Evolutionary conservation across 345 rosid species (phyloP), one percentile per base, ranked within the genome.

Genomic region (Eutrema heterophyllum): DNA sequence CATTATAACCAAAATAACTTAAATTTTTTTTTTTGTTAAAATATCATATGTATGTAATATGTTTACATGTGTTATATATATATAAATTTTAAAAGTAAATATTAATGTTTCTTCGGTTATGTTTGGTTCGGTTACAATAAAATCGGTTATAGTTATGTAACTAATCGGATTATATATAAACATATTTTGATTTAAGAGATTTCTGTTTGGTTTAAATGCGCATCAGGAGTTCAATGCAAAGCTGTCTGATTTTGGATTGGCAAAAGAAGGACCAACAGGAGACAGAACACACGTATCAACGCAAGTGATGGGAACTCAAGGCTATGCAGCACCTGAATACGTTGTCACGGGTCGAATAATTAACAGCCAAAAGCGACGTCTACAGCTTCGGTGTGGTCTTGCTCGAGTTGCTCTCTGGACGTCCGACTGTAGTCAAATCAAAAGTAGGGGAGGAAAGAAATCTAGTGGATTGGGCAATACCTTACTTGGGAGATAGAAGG

Each of bases 251-350:
- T 93, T 93, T 76, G 98, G 98, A 43, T 76, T 93, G 84, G 98
- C 98, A 6, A 93, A 87, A 84, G 92, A 87, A 44, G 98, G 98
- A 53, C 98, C 97, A 49, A 93, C 90, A 36, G 98, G 98, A 49
- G 98, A 90, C 57, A 81, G 82, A 82, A 90, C 98, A 75, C 98
- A 93, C 56, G 97, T 93, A 56, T 88, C 98, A 40, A 93, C 98
- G 39, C 93, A 86, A 75, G 91, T 93, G 56, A 84, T 93, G 89
- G 98, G 98, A 67, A 90, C 98, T 60, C 92, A 84, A 18, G 97
- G 98, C 43, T 93, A 93, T 67, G 97, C 98, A 43, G 98, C 98
- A 13, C 96, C 96, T 43, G 98, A 92, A 78, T 92, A 92, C 67
- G 83, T 92, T 60, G 85, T 95, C 54, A 92, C 98, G 46, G 97